Base-by-base conservation (phyloP, 2,329 filamentous ascomycete species). In the Fusarium ambrosium region DNA sequence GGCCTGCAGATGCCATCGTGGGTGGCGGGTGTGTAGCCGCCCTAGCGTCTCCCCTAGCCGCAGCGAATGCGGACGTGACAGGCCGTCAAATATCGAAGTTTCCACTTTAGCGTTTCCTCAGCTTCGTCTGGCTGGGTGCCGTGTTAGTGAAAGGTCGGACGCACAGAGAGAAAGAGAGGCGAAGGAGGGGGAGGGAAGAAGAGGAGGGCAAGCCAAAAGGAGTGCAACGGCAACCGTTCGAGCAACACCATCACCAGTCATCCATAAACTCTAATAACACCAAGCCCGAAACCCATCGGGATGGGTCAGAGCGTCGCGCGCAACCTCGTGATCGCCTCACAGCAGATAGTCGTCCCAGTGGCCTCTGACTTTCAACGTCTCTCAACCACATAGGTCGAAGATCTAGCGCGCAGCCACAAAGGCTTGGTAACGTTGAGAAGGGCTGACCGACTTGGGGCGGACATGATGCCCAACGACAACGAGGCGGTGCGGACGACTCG, bases 11-110 rank as follows among this genome's bases (percentile, higher is more conserved):
- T 78, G 77, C 72, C 75, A 77, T 74, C 69, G 72, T 76, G 62
- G 76, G 70, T 78, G 77, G 76, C 75, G 77, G 77, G 70, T 79
- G 72, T 66, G 77, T 76, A 77, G 77, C 77, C 77, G 77, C 75
- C 67, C 70, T 79, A 79, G 77, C 75, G 75, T 74, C 74, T 59
- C 55, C 58, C 61, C 70, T 77, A 79, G 72, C 71, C 70, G 77
- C 69, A 78, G 63, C 58, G 68, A 78, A 62, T 64, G 68, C 67
- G 74, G 74, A 73, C 62, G 62, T 79, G 77, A 72, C 77, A 79
- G 64, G 69, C 74, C 73, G 75, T 78, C 76, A 79, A 73, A 75
- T 60, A 65, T 73, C 58, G 51, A 71, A 63, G 69, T 58, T 56
- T 68, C 70, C 68, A 64, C 74, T 66, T 43, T 67, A 70, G 68